A percentile compares a stretch with the other conserved stretches of the same genome.
Conservation (phyloP, 192 early-diverging fungal genomes). For the Coemansia sp. region DNA sequence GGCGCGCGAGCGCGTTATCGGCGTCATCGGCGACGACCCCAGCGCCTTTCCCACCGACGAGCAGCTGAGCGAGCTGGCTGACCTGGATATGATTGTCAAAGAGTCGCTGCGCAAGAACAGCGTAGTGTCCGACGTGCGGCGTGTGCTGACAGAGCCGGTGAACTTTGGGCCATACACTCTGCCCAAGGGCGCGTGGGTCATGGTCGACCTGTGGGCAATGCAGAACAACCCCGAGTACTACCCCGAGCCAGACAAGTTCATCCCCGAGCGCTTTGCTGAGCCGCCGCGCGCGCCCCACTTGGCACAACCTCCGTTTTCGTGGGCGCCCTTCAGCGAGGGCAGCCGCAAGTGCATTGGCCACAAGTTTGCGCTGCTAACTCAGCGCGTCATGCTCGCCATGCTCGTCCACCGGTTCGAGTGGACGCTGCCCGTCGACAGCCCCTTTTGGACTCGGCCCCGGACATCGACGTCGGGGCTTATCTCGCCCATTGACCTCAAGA, state of each 20-base stretch:
- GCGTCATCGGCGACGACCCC: slow-evolving; percentile 51
- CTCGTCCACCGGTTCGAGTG: slow-evolving; percentile 52
- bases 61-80: slow-evolving; percentile 52
- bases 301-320: slow-evolving; percentile 42
- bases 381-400: slow-evolving; percentile 61
- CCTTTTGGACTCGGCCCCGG: slow-evolving; percentile 26
- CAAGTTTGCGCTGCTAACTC: slow-evolving; percentile 64
- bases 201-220: slow-evolving; percentile 62
- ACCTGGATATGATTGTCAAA: slow-evolving; percentile 58
- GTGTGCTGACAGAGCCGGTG: slow-evolving; percentile 54
- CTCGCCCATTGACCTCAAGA: slow-evolving; percentile 40
- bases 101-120: slow-evolving; percentile 56
- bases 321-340: slow-evolving; percentile 63
- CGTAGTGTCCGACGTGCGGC: slow-evolving; percentile 36
- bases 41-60: slow-evolving; percentile 58
- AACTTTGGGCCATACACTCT: slow-evolving; percentile 54
- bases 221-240: slow-evolving; percentile 58
- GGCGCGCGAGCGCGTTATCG: slow-evolving; percentile 48
- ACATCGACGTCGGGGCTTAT: slow-evolving; percentile 44
- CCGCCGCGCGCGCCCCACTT: background rate
- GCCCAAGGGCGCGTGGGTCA: slow-evolving; percentile 56
- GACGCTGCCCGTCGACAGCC: slow-evolving; percentile 44
- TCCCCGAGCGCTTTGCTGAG: slow-evolving; percentile 59
- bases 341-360: slow-evolving; percentile 61
- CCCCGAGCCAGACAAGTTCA: slow-evolving; percentile 53